phyloP scores from a whole-genome alignment of 2,329 filamentous ascomycete genomes.

The Scytalidium lignicola region DNA sequence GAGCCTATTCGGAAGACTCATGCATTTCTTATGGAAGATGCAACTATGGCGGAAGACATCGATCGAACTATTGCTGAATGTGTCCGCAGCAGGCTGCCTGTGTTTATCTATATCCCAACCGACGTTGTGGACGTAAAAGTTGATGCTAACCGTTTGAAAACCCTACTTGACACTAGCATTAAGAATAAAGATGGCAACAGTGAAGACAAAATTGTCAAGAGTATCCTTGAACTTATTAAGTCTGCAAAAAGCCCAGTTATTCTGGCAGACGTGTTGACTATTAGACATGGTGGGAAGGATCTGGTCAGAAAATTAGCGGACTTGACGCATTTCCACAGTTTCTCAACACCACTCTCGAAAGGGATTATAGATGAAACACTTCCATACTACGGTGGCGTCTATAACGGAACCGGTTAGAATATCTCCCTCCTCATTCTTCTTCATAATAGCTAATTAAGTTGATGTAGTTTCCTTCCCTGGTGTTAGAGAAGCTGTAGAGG shows the following conservation, averaged over 20 bases:
- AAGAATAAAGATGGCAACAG: conserved; percentile 12
- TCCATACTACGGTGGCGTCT: conserved; percentile 45
- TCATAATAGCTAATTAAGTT: not conserved
- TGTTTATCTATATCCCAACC: conserved; percentile 50
- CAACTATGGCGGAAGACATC: conserved; percentile 48
- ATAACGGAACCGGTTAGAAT: conserved; percentile 36
- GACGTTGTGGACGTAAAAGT: conserved; percentile 42
- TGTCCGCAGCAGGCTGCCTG: conserved; percentile 47
- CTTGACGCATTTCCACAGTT: conserved; percentile 41
- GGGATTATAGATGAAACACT: conserved; percentile 43
- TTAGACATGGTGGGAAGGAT: conserved; percentile 15
- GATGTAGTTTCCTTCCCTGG: conserved; percentile 19
- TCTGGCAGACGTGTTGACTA: conserved; percentile 45
- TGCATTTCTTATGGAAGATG: conserved; percentile 49
- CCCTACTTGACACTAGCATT: conserved; percentile 18
- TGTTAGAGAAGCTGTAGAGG: conserved; percentile 32
- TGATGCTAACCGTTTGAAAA: conserved; percentile 26
- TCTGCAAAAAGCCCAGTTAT: conserved; percentile 42
- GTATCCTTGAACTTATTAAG: conserved; percentile 37
- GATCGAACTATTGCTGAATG: conserved; percentile 46
- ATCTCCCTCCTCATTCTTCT: not conserved
- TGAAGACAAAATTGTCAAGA: conserved; percentile 26
- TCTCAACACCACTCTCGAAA: conserved; percentile 43
- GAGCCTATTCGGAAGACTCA: conserved; percentile 29
- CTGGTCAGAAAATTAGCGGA: conserved; percentile 33